phyloP scores from a whole-genome alignment of 2,329 filamentous ascomycete species.

The Trichoderma brevicompactum region DNA sequence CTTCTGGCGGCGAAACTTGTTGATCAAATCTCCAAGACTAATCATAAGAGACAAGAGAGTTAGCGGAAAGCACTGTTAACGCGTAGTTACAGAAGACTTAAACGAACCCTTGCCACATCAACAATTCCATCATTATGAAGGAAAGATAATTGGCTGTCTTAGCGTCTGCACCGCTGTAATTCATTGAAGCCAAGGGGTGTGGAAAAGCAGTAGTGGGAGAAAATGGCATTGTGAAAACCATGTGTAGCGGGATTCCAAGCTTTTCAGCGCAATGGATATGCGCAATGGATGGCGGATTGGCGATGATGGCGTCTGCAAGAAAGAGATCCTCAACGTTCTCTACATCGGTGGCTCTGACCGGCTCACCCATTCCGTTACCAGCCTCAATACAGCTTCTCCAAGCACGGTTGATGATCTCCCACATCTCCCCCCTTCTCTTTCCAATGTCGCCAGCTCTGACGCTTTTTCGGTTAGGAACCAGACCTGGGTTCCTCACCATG shows the following conservation, averaged over 20 bases:
- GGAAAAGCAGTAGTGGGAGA: conserved; percentile 60
- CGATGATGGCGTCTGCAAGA: conserved; percentile 59
- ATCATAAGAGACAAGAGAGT: conserved; percentile 65
- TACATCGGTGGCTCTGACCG: conserved; percentile 37
- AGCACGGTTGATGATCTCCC: conserved; percentile 44
- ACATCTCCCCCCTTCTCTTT: conserved; percentile 44
- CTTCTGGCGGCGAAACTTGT: conserved; percentile 65
- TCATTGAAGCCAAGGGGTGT: conserved; percentile 67
- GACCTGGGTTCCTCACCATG: conserved; percentile 48
- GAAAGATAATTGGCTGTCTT: conserved; percentile 69
- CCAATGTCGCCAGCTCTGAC: conserved; percentile 45
- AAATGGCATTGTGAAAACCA: conserved; percentile 53
- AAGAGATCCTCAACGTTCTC: conserved; percentile 46
- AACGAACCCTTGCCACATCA: conserved; percentile 31
- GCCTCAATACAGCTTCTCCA: conserved; percentile 47
- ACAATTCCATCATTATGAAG: conserved; percentile 44
- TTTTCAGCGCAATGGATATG: conserved; percentile 58
- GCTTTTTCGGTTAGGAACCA: conserved; percentile 45
- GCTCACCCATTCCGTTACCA: conserved; percentile 40
- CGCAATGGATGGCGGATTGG: conserved; percentile 57
- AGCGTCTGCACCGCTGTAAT: conserved; percentile 60
- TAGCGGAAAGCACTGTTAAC: conserved; percentile 34
- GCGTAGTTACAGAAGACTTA: neutral
- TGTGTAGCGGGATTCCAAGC: conserved; percentile 53
- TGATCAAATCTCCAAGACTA: conserved; percentile 72